Evolutionary conservation across 139 green algal genomes (phyloP).

Genomic region (Volvox africanus): DNA sequence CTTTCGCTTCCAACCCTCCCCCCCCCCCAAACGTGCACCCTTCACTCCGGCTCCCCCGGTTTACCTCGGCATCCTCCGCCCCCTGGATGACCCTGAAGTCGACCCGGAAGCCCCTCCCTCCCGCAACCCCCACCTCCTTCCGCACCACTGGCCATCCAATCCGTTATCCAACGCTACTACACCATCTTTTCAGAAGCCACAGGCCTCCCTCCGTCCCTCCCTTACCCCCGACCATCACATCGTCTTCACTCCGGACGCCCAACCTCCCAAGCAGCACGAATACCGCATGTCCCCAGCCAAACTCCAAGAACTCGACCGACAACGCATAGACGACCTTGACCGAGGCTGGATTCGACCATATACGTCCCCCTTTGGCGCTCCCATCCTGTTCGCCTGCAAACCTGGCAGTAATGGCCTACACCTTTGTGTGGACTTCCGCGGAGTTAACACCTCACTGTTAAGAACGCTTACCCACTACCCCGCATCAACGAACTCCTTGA

Average conservation of each 20-base stretch:
- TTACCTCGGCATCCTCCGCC: not conserved
- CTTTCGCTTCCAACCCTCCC: not conserved
- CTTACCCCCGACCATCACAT: not conserved
- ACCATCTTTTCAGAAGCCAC: not conserved
- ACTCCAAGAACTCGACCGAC: slow-evolving; percentile 40
- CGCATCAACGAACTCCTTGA: slow-evolving; percentile 70
- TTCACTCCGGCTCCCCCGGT: not conserved
- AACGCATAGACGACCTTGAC: slow-evolving; percentile 42
- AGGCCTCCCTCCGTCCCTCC: not conserved
- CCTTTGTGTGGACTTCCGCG: not conserved
- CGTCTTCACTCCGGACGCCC: not conserved
- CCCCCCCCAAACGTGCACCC: not conserved
- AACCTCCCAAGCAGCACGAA: slow-evolving; percentile 24
- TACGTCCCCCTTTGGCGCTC: slow-evolving; percentile 60
- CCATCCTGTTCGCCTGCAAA: slow-evolving; percentile 68
- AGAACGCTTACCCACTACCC: slow-evolving; percentile 28
- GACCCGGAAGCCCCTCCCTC: not conserved
- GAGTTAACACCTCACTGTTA: not conserved
- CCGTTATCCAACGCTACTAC: not conserved
- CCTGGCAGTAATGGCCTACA: not conserved
- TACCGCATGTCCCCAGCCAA: slow-evolving; percentile 47
- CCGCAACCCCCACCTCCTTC: not conserved
- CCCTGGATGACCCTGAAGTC: not conserved
- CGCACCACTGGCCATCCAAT: not conserved
- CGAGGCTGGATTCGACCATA: slow-evolving; percentile 46